phyloP scores from a whole-genome alignment of 345 rosid species.

The Sisymbrium altissimum region DNA sequence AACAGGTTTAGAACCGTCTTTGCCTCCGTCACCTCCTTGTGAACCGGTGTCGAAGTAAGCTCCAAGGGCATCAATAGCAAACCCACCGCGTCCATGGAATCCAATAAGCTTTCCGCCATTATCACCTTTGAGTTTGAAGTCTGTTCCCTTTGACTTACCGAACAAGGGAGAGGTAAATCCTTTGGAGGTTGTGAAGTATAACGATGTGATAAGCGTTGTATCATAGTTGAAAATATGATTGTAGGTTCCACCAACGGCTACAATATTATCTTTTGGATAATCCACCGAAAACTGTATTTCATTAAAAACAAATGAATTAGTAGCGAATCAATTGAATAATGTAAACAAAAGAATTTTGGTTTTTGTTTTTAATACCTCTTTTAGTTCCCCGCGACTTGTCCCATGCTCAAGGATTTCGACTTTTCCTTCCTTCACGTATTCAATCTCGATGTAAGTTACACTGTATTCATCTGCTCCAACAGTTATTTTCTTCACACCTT shows the following conservation, averaged over 20 bases:
- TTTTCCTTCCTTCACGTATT: constrained; percentile 22
- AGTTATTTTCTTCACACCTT: constrained; percentile 20
- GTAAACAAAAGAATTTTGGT: too few relatives aligned
- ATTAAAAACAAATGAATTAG: background rate
- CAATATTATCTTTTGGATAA: background rate
- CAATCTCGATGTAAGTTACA: constrained; percentile 17
- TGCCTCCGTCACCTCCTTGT: too few relatives aligned
- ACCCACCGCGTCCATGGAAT: constrained; percentile 22
- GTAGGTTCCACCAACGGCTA: background rate
- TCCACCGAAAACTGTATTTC: background rate
- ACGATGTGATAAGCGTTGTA: background rate
- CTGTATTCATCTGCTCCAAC: constrained; percentile 2
- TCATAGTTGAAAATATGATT: background rate
- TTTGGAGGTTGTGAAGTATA: background rate
- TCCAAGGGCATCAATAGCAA: constrained; percentile 17
- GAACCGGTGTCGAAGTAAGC: constrained; percentile 4
- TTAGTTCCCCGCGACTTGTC: background rate
- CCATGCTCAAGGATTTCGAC: constrained; percentile 14
- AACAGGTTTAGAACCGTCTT: background rate
- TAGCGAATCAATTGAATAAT: background rate
- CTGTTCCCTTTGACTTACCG: background rate
- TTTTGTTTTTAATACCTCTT: background rate
- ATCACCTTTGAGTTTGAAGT: background rate
- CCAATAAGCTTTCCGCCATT: constrained; percentile 33
- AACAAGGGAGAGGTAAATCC: background rate